phyloP scores from a whole-genome alignment of 805 yeast genomes.

The Pichia californica region DNA sequence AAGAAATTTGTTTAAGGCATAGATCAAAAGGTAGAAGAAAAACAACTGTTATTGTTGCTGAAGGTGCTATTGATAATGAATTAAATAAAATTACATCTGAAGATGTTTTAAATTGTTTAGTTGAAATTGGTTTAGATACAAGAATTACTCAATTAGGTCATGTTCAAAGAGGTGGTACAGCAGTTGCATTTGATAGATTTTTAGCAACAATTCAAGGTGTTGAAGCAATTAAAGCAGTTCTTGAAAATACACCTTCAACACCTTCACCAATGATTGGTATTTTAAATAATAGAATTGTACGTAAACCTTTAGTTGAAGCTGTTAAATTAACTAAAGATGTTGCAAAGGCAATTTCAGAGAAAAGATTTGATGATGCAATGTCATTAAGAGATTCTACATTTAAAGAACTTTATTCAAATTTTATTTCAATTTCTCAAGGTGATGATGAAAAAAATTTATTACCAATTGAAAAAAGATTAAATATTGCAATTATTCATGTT shows the following conservation, averaged over 20 bases:
- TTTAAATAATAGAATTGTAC: constrained; percentile 76
- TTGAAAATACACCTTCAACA: constrained; percentile 79
- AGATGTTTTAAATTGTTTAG: constrained; percentile 75
- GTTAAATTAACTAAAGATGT: constrained; percentile 84
- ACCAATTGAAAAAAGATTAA: constrained; percentile 54
- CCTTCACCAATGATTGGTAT: constrained; percentile 95
- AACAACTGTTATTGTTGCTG: constrained; percentile 95
- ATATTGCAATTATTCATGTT: constrained; percentile 80
- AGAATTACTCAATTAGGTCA: constrained; percentile 94
- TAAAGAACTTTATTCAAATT: constrained; percentile 70
- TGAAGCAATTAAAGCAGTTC: constrained; percentile 90
- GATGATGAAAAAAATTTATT: constrained; percentile 57
- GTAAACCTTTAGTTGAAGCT: constrained; percentile 84
- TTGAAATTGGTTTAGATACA: constrained; percentile 83
- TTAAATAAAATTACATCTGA: constrained; percentile 75
- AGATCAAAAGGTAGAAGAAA: constrained; percentile 85
- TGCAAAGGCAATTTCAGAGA: constrained; percentile 74
- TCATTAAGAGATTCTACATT: constrained; percentile 82
- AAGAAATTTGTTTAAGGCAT: constrained; percentile 68
- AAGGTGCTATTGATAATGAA: constrained; percentile 87
- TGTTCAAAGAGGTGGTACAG: constrained; percentile 98
- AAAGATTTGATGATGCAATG: constrained; percentile 85
- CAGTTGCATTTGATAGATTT: constrained; percentile 89
- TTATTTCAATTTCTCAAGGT: constrained; percentile 63
- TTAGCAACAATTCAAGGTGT: constrained; percentile 96